Conservation (phyloP, 2,329 filamentous ascomycete species). For the Onygenales sp. region DNA sequence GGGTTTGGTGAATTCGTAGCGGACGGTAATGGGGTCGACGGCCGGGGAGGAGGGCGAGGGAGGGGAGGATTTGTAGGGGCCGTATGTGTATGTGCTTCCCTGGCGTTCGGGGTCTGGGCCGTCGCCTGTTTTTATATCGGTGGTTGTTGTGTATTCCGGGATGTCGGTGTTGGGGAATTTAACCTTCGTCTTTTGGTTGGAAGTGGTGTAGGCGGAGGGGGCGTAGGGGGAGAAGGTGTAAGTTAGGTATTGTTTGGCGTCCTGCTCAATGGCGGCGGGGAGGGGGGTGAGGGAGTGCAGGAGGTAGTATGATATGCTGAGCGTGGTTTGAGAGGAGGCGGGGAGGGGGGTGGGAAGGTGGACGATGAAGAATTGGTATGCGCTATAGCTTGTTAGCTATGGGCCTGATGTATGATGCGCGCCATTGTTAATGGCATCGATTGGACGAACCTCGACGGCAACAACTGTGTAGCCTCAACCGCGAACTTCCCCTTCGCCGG, state of each 20-base stretch:
- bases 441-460: slow-evolving; percentile 37
- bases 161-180: slow-evolving; percentile 72
- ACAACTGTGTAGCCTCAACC: slow-evolving; percentile 54
- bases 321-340: slow-evolving; percentile 68
- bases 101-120: slow-evolving; percentile 67
- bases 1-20: slow-evolving; percentile 93
- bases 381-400: slow-evolving; percentile 35
- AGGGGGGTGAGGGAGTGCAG: slow-evolving; percentile 72
- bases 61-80: slow-evolving; percentile 63
- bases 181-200: slow-evolving; percentile 95
- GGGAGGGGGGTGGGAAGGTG: slow-evolving; percentile 66
- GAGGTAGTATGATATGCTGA: slow-evolving; percentile 77
- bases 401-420: no score
- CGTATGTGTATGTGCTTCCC: slow-evolving; percentile 80
- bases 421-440: slow-evolving; percentile 34
- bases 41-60: slow-evolving; percentile 61
- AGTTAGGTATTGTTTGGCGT: slow-evolving; percentile 74
- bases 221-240: slow-evolving; percentile 81
- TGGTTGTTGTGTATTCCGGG: slow-evolving; percentile 74
- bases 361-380: slow-evolving; percentile 75
- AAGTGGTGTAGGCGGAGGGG: slow-evolving; percentile 71
- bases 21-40: slow-evolving; percentile 61
- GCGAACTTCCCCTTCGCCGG: slow-evolving; percentile 56
- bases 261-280: slow-evolving; percentile 72
- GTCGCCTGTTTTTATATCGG: slow-evolving; percentile 47